A percentile compares a stretch with the other conserved stretches of the same genome.
These are phyloP conservation scores for Vinca minor DNA, from an alignment of 257 asterid genomes.

Conservation along the genomic window DNA sequence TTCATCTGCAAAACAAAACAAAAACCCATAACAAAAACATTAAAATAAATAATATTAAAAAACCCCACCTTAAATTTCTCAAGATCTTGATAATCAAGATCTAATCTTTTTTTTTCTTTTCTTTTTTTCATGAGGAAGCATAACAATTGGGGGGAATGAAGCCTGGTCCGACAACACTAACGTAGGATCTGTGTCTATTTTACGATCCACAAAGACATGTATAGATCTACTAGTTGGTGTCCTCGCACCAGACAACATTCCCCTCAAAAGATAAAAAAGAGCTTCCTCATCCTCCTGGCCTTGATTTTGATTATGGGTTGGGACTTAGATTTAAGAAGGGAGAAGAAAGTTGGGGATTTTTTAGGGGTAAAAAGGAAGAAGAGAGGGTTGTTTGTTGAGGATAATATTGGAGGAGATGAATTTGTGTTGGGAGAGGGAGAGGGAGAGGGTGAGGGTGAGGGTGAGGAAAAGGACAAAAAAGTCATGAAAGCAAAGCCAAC, in stretches of 20 bases:
- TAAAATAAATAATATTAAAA: no score
- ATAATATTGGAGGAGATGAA: background rate
- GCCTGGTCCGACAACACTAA: slow-evolving; percentile 97
- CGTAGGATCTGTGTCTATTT: slow-evolving; percentile 22
- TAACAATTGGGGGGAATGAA: slow-evolving; percentile 90
- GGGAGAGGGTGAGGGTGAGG: slow-evolving; percentile 12
- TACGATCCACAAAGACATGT: no score
- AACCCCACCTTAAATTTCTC: no score
- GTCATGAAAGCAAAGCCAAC: slow-evolving; percentile 57
- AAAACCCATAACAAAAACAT: background rate
- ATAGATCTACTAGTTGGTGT: slow-evolving; percentile 29
- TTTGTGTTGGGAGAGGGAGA: slow-evolving; percentile 1
- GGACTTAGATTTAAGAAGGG: background rate
- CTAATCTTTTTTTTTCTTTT: no score
- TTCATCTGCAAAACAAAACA: slow-evolving; percentile 17
- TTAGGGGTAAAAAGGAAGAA: slow-evolving; percentile 3
- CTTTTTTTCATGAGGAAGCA: slow-evolving; percentile 55
- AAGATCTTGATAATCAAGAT: no score
- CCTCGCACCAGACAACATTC: slow-evolving; percentile 99
- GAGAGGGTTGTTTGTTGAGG: no score
- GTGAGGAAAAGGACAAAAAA: slow-evolving; percentile 42
- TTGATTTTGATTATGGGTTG: background rate
- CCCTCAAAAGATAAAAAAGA: slow-evolving; percentile 58
- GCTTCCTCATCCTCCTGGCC: no score
- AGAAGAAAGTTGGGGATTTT: background rate